Percentiles rank a stretch among this genome's conserved stretches.
These are phyloP conservation scores for Nemophila menziesii DNA, from an alignment of 257 asterid genomes.

Conservation along the genomic window DNA sequence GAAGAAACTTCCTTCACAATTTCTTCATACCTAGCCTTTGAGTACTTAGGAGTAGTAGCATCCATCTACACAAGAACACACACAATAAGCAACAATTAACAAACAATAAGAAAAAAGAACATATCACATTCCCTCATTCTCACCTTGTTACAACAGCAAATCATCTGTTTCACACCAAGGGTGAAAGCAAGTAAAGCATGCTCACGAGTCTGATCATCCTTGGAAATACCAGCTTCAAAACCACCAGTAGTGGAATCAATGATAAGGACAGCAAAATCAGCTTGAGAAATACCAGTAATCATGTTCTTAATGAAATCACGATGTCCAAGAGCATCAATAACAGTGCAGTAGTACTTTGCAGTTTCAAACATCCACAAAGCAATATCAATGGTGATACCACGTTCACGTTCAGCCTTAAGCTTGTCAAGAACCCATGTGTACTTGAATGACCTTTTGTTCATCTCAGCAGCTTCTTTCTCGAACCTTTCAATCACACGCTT, in stretches of 20 bases:
- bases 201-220: slow-evolving; percentile 89
- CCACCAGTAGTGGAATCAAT: slow-evolving; percentile 88
- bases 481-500: slow-evolving; percentile 82
- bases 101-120: too few relatives aligned
- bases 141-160: slow-evolving; percentile 80
- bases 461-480: slow-evolving; percentile 85
- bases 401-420: slow-evolving; percentile 87
- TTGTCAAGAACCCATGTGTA: slow-evolving; percentile 88
- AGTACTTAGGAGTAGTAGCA: too few relatives aligned
- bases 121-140: too few relatives aligned
- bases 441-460: slow-evolving; percentile 86
- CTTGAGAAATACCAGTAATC: slow-evolving; percentile 87
- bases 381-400: slow-evolving; percentile 78
- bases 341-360: slow-evolving; percentile 79
- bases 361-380: slow-evolving; percentile 91
- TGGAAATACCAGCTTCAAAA: slow-evolving; percentile 78
- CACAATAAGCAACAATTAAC: too few relatives aligned
- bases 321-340: slow-evolving; percentile 84
- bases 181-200: slow-evolving; percentile 76
- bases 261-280: slow-evolving; percentile 75
- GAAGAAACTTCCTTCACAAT: too few relatives aligned
- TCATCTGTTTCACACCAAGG: slow-evolving; percentile 77
- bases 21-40: too few relatives aligned
- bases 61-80: too few relatives aligned
- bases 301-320: slow-evolving; percentile 81